Evolutionary conservation across 345 rosid genomes (phyloP), one percentile per base, ranked within the genome.

Genomic region (Sisymbrium irio): DNA sequence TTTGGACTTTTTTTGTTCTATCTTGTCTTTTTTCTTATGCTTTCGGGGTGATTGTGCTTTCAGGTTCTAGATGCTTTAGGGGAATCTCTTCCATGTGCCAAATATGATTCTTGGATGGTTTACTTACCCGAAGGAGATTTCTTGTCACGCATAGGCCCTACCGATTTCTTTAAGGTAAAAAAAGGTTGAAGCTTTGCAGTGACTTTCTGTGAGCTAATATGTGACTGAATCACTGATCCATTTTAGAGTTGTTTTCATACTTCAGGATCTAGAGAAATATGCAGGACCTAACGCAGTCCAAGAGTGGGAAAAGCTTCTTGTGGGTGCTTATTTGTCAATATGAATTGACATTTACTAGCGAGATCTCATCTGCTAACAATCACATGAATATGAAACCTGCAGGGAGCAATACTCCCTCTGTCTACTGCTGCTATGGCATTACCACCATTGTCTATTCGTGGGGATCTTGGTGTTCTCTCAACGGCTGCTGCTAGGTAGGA

Each of bases 71-170:
- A 91, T 83, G 96, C 96, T 25, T 72, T 94, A 72, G 97, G 90
- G 5, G 98, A 94, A 83, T 83, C 97, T 7, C 69, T 91, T 83
- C 91, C 95, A 4, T 94, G 95, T 77, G 83, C 47, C 27, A 89
- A 78, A 2, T 93, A 93, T 75, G 98, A 93, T 76, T 93, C 98
- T 69, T 93, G 97, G 98, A 93, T 82, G 97, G 98, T 93, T 25
- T 91, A 88, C 73, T 68, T 94, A 65, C 98, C 97, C 22, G 98
- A 93, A 82, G 98, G 90, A 6, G 96, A 93, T 41, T 89, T 93
- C 83, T 82, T 91, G 77, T 93, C 98, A 3, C 89, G 80, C 57
- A 94, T 94, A 32, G 97, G 98, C 27, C 96, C 97, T 25, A 88
- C 97, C 1, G 96, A 91, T 67, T 91, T 91, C 82, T 91, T 77